A percentile compares a stretch with the other conserved stretches of the same genome.
Evolutionary conservation across 2,329 filamentous ascomycete genomes (phyloP).

Genomic region (Sclerotinia trifoliorum): DNA sequence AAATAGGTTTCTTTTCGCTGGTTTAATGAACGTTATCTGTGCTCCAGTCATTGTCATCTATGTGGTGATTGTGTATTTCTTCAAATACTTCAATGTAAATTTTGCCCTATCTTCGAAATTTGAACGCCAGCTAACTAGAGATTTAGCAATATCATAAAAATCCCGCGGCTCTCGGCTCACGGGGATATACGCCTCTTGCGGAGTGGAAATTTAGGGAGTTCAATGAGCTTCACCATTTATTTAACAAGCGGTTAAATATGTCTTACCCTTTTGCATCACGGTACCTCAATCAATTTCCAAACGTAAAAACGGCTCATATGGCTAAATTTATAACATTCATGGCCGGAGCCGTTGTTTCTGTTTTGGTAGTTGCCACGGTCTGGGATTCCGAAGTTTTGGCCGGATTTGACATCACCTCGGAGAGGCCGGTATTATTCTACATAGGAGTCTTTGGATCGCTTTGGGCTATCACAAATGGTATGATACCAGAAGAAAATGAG

Average conservation of each 20-base stretch:
- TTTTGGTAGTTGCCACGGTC: conserved; percentile 80
- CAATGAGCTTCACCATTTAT: conserved; percentile 92
- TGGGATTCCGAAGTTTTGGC: conserved; percentile 89
- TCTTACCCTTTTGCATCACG: conserved; percentile 89
- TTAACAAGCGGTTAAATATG: conserved; percentile 86
- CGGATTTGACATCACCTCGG: conserved; percentile 85
- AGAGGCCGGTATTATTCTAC: conserved; percentile 88
- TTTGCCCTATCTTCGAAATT: not conserved
- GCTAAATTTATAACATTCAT: conserved; percentile 85
- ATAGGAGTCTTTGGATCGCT: conserved; percentile 77
- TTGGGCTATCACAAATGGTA: conserved; percentile 79
- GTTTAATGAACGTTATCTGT: conserved; percentile 80
- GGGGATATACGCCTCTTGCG: conserved; percentile 87
- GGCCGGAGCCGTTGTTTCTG: conserved; percentile 79
- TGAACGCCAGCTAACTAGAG: conserved; percentile 25
- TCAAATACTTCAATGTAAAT: conserved; percentile 86
- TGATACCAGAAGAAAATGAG: conserved; percentile 81
- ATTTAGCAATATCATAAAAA: conserved; percentile 92
- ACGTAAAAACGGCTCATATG: conserved; percentile 85
- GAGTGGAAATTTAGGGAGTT: conserved; percentile 99
- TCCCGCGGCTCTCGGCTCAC: conserved; percentile 78
- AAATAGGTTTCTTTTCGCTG: conserved; percentile 76
- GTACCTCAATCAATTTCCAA: conserved; percentile 95
- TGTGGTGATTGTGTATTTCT: conserved; percentile 84
- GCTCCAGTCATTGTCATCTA: conserved; percentile 87